phyloP scores from a whole-genome alignment of 2,329 filamentous ascomycete genomes.

The Nemania serpens region DNA sequence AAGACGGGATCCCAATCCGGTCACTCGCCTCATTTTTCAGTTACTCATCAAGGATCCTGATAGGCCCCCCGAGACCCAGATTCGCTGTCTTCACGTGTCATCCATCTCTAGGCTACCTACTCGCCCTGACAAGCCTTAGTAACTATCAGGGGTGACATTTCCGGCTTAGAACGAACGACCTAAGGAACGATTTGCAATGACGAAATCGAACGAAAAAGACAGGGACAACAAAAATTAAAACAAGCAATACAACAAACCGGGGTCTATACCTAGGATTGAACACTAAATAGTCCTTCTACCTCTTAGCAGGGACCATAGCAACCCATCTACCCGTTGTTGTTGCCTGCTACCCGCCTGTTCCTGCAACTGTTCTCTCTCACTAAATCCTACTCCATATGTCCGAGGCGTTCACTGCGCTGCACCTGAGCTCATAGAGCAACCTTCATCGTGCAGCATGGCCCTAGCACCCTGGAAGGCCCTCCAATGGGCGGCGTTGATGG shows the following conservation, averaged over 20 bases:
- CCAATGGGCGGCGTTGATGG: constrained; percentile 30
- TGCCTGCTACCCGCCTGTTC: background rate
- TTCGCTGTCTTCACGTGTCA: constrained; percentile 5
- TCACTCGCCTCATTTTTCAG: constrained; percentile 4
- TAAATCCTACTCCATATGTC: constrained; percentile 1
- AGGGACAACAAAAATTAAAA: no score
- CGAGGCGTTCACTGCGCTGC: background rate
- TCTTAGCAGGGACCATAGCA: no score
- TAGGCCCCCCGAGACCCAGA: constrained; percentile 10
- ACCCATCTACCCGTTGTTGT: background rate
- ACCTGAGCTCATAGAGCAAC: constrained; percentile 22
- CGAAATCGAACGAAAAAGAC: constrained; percentile 3
- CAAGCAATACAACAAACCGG: no score
- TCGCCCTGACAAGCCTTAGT: constrained; percentile 11
- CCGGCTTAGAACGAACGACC: background rate
- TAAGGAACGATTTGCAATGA: constrained; percentile 9
- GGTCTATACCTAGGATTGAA: background rate
- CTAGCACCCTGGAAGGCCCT: constrained; percentile 24
- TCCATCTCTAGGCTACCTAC: background rate
- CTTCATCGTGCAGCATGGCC: constrained; percentile 30
- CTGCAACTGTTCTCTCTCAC: background rate
- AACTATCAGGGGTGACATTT: background rate
- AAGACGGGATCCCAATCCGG: background rate
- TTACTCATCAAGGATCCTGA: background rate
- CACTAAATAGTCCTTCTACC: background rate